phyloP scores from a whole-genome alignment of 31 red algal species.

The Porphyra umbilicalis region DNA sequence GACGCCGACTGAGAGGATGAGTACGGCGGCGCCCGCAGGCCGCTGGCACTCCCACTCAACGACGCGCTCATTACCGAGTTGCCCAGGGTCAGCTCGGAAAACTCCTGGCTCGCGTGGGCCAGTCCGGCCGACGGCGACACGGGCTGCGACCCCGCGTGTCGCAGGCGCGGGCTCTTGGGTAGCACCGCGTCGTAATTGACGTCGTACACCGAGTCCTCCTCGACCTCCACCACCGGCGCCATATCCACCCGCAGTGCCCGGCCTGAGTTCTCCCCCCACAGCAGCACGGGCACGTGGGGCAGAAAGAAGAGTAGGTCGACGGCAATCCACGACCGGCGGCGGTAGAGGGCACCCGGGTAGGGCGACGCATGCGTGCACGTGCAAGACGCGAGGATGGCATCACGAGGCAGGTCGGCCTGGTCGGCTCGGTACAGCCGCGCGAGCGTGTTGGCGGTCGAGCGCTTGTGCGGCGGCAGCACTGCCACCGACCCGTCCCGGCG shows the following conservation, averaged over 20 bases:
- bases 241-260: slow-evolving; percentile 84
- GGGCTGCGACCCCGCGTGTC: background rate
- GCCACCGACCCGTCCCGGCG: slow-evolving; percentile 87
- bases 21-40: background rate
- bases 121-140: background rate
- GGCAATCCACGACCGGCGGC: slow-evolving; percentile 90
- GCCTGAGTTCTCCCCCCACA: slow-evolving; percentile 84
- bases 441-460: slow-evolving; percentile 76
- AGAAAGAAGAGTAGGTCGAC: slow-evolving; percentile 93
- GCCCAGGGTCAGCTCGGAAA: background rate
- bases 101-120: background rate
- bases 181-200: slow-evolving; percentile 92
- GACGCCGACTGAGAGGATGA: background rate
- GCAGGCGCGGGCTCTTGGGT: slow-evolving; percentile 35
- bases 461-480: slow-evolving; percentile 50
- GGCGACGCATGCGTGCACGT: slow-evolving; percentile 93
- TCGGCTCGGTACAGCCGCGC: slow-evolving; percentile 83
- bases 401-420: slow-evolving; percentile 61
- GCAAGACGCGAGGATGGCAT: slow-evolving; percentile 78
- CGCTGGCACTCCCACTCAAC: background rate
- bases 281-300: slow-evolving; percentile 81
- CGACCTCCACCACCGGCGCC: slow-evolving; percentile 52
- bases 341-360: slow-evolving; percentile 88
- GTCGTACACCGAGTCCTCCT: slow-evolving; percentile 92
- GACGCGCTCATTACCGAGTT: background rate